Conservation (phyloP, 345 rosid species). For the Linum lewisii region DNA sequence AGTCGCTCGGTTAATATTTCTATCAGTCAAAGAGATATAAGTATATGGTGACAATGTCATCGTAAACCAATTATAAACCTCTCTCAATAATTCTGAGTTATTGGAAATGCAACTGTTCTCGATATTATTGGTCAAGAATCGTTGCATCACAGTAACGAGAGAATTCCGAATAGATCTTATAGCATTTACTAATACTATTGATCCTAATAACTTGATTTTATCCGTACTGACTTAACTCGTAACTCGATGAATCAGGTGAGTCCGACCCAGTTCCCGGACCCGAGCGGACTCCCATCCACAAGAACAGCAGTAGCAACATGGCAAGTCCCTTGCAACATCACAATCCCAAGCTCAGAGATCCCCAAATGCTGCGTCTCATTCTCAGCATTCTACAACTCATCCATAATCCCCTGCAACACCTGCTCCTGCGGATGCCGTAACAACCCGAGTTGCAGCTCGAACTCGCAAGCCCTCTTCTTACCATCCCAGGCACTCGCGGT, state of each 20-base stretch:
- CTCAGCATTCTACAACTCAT: constrained; percentile 44
- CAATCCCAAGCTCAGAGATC: constrained; percentile 16
- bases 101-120: too few relatives aligned
- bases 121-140: too few relatives aligned
- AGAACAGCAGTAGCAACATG: constrained; percentile 36
- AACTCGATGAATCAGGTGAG: constrained; percentile 17
- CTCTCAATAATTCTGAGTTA: too few relatives aligned
- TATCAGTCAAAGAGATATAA: too few relatives aligned
- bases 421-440: constrained; percentile 43
- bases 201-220: too few relatives aligned
- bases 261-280: constrained; percentile 27
- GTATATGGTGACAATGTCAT: too few relatives aligned
- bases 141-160: too few relatives aligned
- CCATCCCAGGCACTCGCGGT: constrained; percentile 25
- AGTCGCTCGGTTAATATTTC: too few relatives aligned
- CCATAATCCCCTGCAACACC: constrained; percentile 42
- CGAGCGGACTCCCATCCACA: constrained; percentile 29
- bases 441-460: constrained; percentile 25
- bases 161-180: too few relatives aligned
- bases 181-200: too few relatives aligned
- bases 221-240: too few relatives aligned
- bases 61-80: too few relatives aligned
- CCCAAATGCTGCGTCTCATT: constrained; percentile 49
- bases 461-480: constrained; percentile 31
- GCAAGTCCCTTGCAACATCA: constrained; percentile 51